Evolutionary conservation across 2,329 filamentous ascomycete species (phyloP).

Genomic region (Alternaria brassicicola): DNA sequence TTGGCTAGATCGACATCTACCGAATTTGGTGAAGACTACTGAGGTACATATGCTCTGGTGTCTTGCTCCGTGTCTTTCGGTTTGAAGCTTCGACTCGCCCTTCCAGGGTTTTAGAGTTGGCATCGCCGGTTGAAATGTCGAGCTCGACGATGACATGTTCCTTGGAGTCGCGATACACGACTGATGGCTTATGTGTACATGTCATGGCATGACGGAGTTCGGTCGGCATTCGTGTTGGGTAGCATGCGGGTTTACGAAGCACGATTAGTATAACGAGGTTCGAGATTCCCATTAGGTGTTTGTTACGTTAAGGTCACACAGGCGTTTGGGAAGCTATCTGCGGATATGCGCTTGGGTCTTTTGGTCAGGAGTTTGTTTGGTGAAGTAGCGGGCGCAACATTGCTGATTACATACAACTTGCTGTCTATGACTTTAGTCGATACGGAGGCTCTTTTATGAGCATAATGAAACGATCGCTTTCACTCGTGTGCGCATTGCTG

Average conservation of each 20-base stretch:
- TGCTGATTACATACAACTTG: constrained; percentile 1
- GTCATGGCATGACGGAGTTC: not conserved
- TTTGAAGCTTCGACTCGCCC: constrained; percentile 22
- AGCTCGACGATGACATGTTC: not conserved
- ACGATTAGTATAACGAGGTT: not conserved
- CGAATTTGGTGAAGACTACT: not conserved
- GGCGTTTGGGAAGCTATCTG: not conserved
- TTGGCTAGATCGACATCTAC: constrained; percentile 25
- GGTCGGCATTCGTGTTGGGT: not conserved
- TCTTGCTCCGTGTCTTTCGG: constrained; percentile 8
- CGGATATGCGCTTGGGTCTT: not conserved
- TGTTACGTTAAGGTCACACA: not conserved
- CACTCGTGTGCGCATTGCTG: not conserved
- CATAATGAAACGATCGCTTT: constrained; percentile 1
- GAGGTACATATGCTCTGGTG: not conserved
- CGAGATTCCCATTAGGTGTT: not conserved
- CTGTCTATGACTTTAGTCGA: not conserved
- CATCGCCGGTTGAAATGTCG: constrained; percentile 5
- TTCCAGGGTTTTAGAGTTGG: constrained; percentile 15
- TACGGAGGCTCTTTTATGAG: not conserved
- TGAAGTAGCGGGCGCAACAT: not conserved
- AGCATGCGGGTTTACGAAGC: not conserved
- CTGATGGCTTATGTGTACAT: not conserved
- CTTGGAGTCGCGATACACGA: not conserved
- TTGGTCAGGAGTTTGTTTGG: not conserved